Evolutionary conservation across 192 early-diverging fungal genomes (phyloP).

Genomic region (Podochytrium sp.): DNA sequence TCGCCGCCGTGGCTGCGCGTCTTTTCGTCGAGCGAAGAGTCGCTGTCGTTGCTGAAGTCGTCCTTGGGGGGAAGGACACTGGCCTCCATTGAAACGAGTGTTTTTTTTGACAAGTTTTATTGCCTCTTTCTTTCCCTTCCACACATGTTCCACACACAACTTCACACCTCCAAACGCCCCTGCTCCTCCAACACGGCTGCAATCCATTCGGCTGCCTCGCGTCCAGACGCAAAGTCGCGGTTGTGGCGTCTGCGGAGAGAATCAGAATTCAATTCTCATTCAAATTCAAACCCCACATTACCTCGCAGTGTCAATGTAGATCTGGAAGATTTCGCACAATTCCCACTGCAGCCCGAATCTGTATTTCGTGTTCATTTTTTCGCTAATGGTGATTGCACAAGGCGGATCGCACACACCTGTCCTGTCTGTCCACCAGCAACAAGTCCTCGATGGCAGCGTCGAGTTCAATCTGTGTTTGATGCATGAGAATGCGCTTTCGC

Average conservation of each 20-base stretch:
- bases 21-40: too few relatives aligned
- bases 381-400: not conserved
- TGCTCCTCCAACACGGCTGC: conserved; percentile 26
- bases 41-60: too few relatives aligned
- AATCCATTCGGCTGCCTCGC: conserved; percentile 29
- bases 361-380: too few relatives aligned
- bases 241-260: conserved; percentile 6
- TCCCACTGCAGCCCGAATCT: conserved; percentile 25
- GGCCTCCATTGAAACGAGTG: too few relatives aligned
- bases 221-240: conserved; percentile 26
- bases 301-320: conserved; percentile 24
- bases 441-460: conserved; percentile 13
- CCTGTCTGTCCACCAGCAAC: conserved; percentile 13
- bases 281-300: not conserved
- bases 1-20: too few relatives aligned
- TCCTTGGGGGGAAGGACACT: too few relatives aligned
- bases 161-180: conserved; percentile 17
- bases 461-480: too few relatives aligned
- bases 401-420: conserved; percentile 3
- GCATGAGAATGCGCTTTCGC: too few relatives aligned
- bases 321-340: conserved; percentile 27
- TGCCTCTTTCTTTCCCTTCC: too few relatives aligned
- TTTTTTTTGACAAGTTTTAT: too few relatives aligned
- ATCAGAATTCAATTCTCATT: not conserved
- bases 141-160: not conserved